A percentile compares a stretch with the other conserved stretches of the same genome.
These are phyloP conservation scores for Ramularia collo-cygni DNA, from an alignment of 2,329 filamentous ascomycete species.

Conservation along the genomic window DNA sequence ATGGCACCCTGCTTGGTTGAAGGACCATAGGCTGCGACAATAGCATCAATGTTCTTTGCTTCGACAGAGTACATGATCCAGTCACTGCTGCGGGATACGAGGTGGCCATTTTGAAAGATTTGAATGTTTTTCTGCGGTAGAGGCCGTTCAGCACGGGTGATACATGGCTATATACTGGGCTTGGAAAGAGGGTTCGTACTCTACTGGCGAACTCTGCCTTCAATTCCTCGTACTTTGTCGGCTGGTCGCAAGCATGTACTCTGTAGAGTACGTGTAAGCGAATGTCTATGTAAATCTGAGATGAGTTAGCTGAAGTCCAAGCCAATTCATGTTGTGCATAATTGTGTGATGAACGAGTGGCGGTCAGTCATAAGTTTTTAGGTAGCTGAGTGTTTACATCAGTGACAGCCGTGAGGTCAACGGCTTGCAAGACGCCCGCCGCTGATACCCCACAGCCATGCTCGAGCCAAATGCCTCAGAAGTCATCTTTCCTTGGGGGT, in stretches of 20 bases:
- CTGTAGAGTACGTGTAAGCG: constrained; percentile 45
- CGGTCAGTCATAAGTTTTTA: constrained; percentile 81
- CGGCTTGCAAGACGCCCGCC: constrained; percentile 65
- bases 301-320: constrained; percentile 13
- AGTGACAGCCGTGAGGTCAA: constrained; percentile 62
- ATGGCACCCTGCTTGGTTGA: constrained; percentile 94
- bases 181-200: constrained; percentile 55
- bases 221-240: constrained; percentile 78
- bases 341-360: constrained; percentile 8
- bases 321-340: not conserved
- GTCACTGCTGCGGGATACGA: constrained; percentile 93
- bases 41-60: constrained; percentile 78
- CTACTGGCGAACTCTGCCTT: constrained; percentile 73
- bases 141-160: constrained; percentile 37
- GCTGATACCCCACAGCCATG: constrained; percentile 60
- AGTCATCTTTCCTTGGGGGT: constrained; percentile 74
- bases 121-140: constrained; percentile 64
- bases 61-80: constrained; percentile 99
- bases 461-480: constrained; percentile 99
- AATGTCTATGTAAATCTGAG: constrained; percentile 8
- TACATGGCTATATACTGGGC: constrained; percentile 21
- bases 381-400: constrained; percentile 99
- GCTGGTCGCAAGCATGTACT: constrained; percentile 88
- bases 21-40: constrained; percentile 83
- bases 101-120: constrained; percentile 88